Conservation (phyloP, 2,329 filamentous ascomycete genomes). For the Fusarium neocosmosporiellum region DNA sequence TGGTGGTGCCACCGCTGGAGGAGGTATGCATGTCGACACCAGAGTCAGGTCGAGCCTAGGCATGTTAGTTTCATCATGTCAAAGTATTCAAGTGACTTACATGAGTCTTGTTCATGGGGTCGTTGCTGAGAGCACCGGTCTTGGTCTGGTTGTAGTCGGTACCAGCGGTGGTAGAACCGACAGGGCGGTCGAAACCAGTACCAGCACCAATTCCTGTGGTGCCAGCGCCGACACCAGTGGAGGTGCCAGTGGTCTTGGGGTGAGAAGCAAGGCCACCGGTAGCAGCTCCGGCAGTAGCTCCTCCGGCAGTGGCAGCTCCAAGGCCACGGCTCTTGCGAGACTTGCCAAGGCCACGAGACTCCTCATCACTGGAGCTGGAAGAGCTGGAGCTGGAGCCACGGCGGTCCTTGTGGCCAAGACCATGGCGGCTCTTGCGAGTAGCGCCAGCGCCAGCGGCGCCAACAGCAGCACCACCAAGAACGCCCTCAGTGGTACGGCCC, state of each 20-base stretch:
- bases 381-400: slow-evolving; percentile 28
- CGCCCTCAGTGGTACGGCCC: slow-evolving; percentile 14
- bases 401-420: slow-evolving; percentile 14
- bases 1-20: background rate
- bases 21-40: slow-evolving; percentile 12
- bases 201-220: slow-evolving; percentile 4
- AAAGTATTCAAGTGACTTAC: background rate
- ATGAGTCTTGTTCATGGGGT: slow-evolving; percentile 22
- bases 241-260: slow-evolving; percentile 16
- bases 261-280: slow-evolving; percentile 24
- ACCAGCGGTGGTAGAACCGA: background rate
- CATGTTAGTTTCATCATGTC: background rate
- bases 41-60: slow-evolving; percentile 20
- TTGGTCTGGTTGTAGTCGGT: slow-evolving; percentile 11
- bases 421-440: slow-evolving; percentile 24
- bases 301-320: slow-evolving; percentile 13
- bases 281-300: background rate
- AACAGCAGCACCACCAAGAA: slow-evolving; percentile 20
- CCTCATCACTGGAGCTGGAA: slow-evolving; percentile 27
- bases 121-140: slow-evolving; percentile 28
- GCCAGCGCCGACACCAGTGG: background rate
- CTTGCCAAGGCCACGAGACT: slow-evolving; percentile 29
- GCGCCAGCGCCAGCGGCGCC: slow-evolving; percentile 19
- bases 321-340: slow-evolving; percentile 25
- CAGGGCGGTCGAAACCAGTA: background rate